phyloP scores from a whole-genome alignment of 2,329 filamentous ascomycete species.

The Microascus cirrosus region DNA sequence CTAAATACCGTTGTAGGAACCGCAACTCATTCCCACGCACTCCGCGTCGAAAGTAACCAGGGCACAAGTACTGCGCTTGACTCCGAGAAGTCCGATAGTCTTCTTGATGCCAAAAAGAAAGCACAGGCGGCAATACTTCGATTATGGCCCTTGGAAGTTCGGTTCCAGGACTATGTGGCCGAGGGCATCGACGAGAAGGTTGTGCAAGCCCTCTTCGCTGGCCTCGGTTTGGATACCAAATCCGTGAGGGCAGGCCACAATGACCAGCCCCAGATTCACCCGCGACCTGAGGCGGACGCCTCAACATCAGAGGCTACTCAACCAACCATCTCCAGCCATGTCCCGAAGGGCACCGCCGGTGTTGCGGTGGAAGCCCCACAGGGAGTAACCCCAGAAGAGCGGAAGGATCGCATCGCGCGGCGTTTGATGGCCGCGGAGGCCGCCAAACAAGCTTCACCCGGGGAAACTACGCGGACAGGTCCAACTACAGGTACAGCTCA shows the following conservation, averaged over 20 bases:
- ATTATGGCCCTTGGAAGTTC: conserved; percentile 55
- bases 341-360: not conserved
- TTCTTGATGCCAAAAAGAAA: conserved; percentile 35
- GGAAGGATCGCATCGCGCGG: conserved; percentile 67
- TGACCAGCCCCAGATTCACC: not conserved
- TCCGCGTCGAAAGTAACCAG: not conserved
- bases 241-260: conserved; percentile 6
- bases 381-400: conserved; percentile 37
- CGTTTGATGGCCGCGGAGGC: conserved; percentile 61
- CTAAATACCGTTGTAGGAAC: not conserved
- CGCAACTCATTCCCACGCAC: not conserved
- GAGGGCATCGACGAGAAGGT: conserved; percentile 59
- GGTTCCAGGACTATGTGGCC: conserved; percentile 60
- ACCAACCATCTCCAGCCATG: not conserved
- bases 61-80: not conserved
- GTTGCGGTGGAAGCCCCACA: not conserved
- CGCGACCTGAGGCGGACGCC: not conserved
- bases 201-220: conserved; percentile 54
- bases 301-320: not conserved
- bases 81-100: not conserved
- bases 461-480: conserved; percentile 2
- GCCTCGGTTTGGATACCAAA: conserved; percentile 49
- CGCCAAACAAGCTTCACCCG: conserved; percentile 30
- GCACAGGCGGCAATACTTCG: conserved; percentile 58
- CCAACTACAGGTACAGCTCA: not conserved